Base-by-base conservation (phyloP, 2,329 filamentous ascomycete species). In the Fusarium sororula region DNA sequence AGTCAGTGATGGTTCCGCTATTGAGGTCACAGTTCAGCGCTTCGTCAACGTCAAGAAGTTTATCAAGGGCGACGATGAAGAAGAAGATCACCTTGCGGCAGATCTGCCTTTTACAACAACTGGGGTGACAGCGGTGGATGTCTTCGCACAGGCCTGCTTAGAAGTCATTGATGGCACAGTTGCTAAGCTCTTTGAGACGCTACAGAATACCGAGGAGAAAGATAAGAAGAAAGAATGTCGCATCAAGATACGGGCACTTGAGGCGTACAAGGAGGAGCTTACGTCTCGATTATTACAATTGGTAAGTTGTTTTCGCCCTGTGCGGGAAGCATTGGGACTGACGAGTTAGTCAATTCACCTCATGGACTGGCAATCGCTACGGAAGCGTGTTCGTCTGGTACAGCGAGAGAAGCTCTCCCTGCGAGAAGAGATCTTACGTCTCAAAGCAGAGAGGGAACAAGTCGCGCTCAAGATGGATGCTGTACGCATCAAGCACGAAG, bases 391-490 rank as follows among this genome's bases (percentile, higher is more conserved):
- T 53, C 86, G 87, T 20, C 84, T 88, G 14, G 86, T 87, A 15
- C 88, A 91, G 64, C 88, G 85, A 68, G 87, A 90, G 75, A 91
- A 88, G 78, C 79, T 90, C 7, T 79, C 82, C 1, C 80, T 92
- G 24, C 86, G 90, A 50, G 87, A 90, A 18, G 88, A 91, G 38
- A 89, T 92, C n/a, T 78, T 91, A 35, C 85, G 85, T 4, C 84
- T 92, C 64, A 86, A 88, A 51, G 83, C 84, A 28, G 90, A 92
- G 81, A 84, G 89, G 59, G 89, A 92, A 75, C 87, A 91, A 72
- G 87, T 92, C 13, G 89, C 87, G 10, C 80, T 92, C 24, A 87
- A 86, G 47, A 91, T 90, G 85, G 90, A 92, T 71, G 88, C 89
- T 13, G 83, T 91, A n/a, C 84, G 90, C 50, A 85, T 86, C 41